These are phyloP conservation scores for Linnemannia hyalina DNA, from an alignment of 192 early-diverging fungal genomes.

Conservation along the genomic window DNA sequence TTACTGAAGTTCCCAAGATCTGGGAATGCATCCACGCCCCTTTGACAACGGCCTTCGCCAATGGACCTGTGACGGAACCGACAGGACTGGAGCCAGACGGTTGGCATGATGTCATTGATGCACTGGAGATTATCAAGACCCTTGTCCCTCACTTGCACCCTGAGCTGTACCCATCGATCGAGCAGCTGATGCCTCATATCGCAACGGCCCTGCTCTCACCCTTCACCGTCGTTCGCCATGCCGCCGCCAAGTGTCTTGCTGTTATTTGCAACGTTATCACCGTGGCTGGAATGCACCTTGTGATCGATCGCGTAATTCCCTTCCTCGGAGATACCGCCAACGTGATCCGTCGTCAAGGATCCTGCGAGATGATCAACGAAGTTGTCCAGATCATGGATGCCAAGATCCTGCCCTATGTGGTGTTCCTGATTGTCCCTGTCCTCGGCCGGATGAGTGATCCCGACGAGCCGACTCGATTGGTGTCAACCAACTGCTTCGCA, in stretches of 20 bases:
- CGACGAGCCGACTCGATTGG: constrained; percentile 89
- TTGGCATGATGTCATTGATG: constrained; percentile 82
- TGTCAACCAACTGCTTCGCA: constrained; percentile 96
- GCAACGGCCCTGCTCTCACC: constrained; percentile 73
- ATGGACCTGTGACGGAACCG: constrained; percentile 43
- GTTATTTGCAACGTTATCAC: constrained; percentile 77
- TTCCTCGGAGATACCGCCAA: constrained; percentile 79
- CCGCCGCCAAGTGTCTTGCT: constrained; percentile 84
- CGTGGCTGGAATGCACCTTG: constrained; percentile 78
- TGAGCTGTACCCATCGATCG: constrained; percentile 54
- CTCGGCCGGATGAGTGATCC: constrained; percentile 97
- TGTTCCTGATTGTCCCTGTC: constrained; percentile 96
- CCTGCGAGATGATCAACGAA: constrained; percentile 87
- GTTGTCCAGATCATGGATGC: constrained; percentile 83
- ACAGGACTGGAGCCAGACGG: constrained; percentile 45
- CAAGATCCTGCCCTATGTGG: constrained; percentile 93
- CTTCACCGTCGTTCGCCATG: constrained; percentile 81
- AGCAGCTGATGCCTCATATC: constrained; percentile 74
- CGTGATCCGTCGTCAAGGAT: constrained; percentile 85
- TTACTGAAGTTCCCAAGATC: constrained; percentile 78
- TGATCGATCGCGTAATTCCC: constrained; percentile 86
- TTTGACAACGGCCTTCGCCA: constrained; percentile 59
- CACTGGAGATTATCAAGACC: constrained; percentile 78
- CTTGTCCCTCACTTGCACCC: constrained; percentile 75
- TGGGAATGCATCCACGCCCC: constrained; percentile 71